Conservation (phyloP, 1,284 basidiomycete genomes). For the Marasmius tenuissimus region DNA sequence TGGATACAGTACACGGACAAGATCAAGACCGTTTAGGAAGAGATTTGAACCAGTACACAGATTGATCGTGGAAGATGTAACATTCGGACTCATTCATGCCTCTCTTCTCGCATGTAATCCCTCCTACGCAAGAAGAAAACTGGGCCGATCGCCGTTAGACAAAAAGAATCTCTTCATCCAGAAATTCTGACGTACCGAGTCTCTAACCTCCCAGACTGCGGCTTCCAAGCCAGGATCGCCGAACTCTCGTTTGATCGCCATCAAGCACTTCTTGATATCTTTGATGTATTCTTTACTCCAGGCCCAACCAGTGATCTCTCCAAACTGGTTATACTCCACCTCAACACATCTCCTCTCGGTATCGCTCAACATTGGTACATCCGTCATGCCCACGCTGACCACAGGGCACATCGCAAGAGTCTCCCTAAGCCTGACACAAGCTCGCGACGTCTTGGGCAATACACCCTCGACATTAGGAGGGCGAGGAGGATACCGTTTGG, state of each 20-base stretch:
- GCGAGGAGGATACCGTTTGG: background rate
- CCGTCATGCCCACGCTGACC: background rate
- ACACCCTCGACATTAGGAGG: background rate
- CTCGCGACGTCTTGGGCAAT: background rate
- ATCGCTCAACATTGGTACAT: background rate
- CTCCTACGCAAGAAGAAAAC: background rate
- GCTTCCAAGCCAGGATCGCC: background rate
- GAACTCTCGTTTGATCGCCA: background rate
- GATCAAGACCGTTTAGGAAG: background rate
- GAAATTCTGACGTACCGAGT: background rate
- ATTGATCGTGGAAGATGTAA: background rate
- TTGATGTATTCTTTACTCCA: constrained; percentile 1
- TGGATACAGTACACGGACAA: no score
- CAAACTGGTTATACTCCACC: background rate
- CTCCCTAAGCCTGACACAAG: background rate
- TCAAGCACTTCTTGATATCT: constrained; percentile 1
- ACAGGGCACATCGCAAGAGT: background rate
- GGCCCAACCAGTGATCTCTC: background rate
- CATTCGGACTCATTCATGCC: background rate
- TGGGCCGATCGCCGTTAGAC: background rate
- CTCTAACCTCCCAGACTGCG: background rate
- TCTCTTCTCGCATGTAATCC: background rate
- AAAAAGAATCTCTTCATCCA: background rate
- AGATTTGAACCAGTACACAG: background rate
- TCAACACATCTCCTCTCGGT: background rate